Percentiles rank a stretch among this genome's conserved stretches.
Evolutionary conservation across 78 protist genomes (phyloP).

Genomic region (Trichosphaerium sp.): DNA sequence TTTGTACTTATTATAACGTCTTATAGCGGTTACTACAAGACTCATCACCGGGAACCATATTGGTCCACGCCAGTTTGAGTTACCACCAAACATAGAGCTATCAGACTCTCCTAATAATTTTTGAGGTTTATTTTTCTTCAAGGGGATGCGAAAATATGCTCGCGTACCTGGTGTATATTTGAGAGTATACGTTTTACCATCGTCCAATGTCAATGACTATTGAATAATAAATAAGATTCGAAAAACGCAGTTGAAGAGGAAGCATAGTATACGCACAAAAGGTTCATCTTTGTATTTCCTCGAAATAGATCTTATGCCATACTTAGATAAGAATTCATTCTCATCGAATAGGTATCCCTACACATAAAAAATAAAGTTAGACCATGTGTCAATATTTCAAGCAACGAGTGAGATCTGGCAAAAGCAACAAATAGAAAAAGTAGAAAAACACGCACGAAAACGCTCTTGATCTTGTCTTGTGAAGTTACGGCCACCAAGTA

Average conservation of each 20-base stretch:
- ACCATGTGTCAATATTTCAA: background rate
- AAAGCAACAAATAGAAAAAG: no score
- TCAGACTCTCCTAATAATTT: conserved; percentile 40
- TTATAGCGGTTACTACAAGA: no score
- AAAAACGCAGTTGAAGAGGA: background rate
- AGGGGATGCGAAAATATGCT: background rate
- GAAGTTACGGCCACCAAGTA: background rate
- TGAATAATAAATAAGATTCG: background rate
- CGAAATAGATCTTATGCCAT: conserved; percentile 55
- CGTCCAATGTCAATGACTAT: background rate
- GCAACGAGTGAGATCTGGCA: no score
- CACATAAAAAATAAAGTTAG: no score
- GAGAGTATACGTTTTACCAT: background rate
- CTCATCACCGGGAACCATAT: conserved; percentile 56
- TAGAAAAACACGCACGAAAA: background rate
- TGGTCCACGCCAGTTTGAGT: conserved; percentile 72
- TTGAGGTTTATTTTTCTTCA: no score
- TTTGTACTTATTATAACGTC: no score
- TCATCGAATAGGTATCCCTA: conserved; percentile 11
- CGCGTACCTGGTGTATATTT: background rate
- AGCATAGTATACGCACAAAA: background rate
- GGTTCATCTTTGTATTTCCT: conserved; percentile 28
- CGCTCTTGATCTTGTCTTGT: background rate
- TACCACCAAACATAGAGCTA: conserved; percentile 56
- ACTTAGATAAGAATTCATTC: conserved; percentile 35